Evolutionary conservation across 179 eudicot species (phyloP), one percentile per base, ranked within the genome.

Genomic region (Drosera spatulata): DNA sequence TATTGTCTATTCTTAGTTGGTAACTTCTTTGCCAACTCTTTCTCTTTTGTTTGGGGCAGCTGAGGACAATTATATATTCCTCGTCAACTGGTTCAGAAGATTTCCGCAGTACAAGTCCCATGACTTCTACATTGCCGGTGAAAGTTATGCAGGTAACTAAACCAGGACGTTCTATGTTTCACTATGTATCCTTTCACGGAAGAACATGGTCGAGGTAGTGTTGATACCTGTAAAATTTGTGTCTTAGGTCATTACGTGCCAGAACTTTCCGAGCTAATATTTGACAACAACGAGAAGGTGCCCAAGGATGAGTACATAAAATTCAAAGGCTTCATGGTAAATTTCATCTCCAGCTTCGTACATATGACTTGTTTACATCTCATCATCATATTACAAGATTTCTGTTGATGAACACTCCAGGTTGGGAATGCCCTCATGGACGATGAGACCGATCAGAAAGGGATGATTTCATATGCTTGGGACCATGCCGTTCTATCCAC

Each of bases 381-480:
- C 33, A 22, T 22, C 33, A 22, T 22, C 33, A 22, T 0, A 22
- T 22, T 22, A 22, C 33, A 22, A 22, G 1, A 22, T 22, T 22
- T 22, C 33, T 22, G 33, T 22, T 22, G 58, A 11, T 45, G 60
- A 9, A 5, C 7, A 15, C n/a, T 71, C 67, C 76, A 90, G 97
- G 75, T 90, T 46, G 97, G 97, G 41, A 90, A 90, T 50, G 87
- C 95, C 2, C 63, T 85, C 60, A 2, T 90, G 66, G 95, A 90
- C 49, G 95, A 84, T 40, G 97, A 85, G 41, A 87, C 83, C 8
- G 95, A 90, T 69, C 90, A 87, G 39, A 83, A 50, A 10, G 97
- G 97, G 40, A 79, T 87, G 86, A 76, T 90, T 0, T 86, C 87
- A 52, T 90, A 90, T 52, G 97, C 97, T 4, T 90, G 88, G 87